Base-by-base conservation (phyloP, 176 grass and related monocot genomes). In the Musa troglodytarum region DNA sequence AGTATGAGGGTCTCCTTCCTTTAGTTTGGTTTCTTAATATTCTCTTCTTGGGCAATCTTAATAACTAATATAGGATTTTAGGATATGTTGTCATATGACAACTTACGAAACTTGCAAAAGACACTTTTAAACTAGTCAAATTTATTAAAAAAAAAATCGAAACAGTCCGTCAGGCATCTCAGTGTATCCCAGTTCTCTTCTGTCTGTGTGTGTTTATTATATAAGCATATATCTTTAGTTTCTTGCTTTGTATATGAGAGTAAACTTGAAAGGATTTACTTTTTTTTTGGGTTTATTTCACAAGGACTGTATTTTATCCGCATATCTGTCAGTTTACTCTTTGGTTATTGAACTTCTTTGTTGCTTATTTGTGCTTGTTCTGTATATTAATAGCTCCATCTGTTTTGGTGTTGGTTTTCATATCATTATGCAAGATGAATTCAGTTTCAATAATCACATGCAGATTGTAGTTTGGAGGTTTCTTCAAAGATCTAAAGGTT, bases 391-490 rank as follows among this genome's bases (percentile, higher is more conserved):
- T 43, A 43, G 34, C 34, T 43, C 34, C 49, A 26, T 19, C 17
- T 26, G 9, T 79, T 12, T 54, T 65, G 26, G 51, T 73, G 4
- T 28, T 16, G 8, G 49, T 53, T 86, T 68, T 57, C 21, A 65
- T 61, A 12, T 71, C 15, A 26, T 34, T 70, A 71, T 61, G 29
- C 25, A 78, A 71, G 54, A 52, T 53, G 71, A 9, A 74, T 72
- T 26, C 78, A 74, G 79, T 28, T 73, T 77, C 2, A 28, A 52
- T 93, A 66, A 73, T 82, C 54, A 16, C 66, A 28, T 51, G 56
- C 82, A 98, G 94, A 87, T 98, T 82, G 88, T 93, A 74, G 85
- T 93, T 69, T 98, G 94, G 94, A 88, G 79, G 69, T 93, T 85
- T 81, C 86, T 93, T 52, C 52, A 87, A 23, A 82, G 70, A 81